Percentiles rank a stretch among this genome's conserved stretches.
Evolutionary conservation across 768 basidiomycete species (phyloP).

Genomic region (Panellus pusillus): DNA sequence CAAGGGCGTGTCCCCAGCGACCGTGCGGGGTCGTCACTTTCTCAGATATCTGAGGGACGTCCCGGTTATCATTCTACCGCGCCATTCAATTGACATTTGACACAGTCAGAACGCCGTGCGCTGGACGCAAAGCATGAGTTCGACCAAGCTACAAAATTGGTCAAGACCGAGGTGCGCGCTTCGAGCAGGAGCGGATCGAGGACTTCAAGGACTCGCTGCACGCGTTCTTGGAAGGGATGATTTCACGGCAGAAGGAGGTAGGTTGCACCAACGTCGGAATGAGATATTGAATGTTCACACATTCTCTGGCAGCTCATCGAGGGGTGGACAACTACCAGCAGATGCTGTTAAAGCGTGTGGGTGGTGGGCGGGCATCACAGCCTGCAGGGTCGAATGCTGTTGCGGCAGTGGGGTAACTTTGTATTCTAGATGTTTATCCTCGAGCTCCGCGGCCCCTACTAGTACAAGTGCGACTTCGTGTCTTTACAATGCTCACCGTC

Average conservation of each 20-base stretch:
- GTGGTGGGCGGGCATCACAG: slow-evolving; percentile 18
- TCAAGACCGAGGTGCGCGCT: slow-evolving; percentile 86
- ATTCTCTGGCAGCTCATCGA: slow-evolving; percentile 55
- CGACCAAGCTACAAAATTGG: slow-evolving; percentile 82
- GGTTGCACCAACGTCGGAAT: slow-evolving; percentile 18
- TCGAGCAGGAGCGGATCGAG: slow-evolving; percentile 90
- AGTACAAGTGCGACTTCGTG: background rate
- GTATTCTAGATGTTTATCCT: background rate
- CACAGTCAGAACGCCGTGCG: slow-evolving; percentile 80
- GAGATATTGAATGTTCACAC: slow-evolving; percentile 1
- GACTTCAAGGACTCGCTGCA: slow-evolving; percentile 89
- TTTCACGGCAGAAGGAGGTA: slow-evolving; percentile 79
- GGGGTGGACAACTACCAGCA: slow-evolving; percentile 82
- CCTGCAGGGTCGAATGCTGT: slow-evolving; percentile 5
- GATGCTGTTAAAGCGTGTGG: slow-evolving; percentile 55
- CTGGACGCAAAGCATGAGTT: slow-evolving; percentile 86
- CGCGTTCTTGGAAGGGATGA: slow-evolving; percentile 85
- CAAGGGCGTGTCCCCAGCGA: slow-evolving; percentile 75
- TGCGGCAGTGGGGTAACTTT: slow-evolving; percentile 9
- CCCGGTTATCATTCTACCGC: background rate
- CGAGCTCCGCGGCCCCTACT: too few relatives aligned
- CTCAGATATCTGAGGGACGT: slow-evolving; percentile 71
- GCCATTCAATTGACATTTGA: too few relatives aligned
- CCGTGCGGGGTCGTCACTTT: slow-evolving; percentile 68
- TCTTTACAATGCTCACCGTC: background rate